Percentiles rank a stretch among this genome's conserved stretches.
These are phyloP conservation scores for Paraglomus brasilianum DNA, from an alignment of 192 early-diverging fungal species.

Conservation along the genomic window DNA sequence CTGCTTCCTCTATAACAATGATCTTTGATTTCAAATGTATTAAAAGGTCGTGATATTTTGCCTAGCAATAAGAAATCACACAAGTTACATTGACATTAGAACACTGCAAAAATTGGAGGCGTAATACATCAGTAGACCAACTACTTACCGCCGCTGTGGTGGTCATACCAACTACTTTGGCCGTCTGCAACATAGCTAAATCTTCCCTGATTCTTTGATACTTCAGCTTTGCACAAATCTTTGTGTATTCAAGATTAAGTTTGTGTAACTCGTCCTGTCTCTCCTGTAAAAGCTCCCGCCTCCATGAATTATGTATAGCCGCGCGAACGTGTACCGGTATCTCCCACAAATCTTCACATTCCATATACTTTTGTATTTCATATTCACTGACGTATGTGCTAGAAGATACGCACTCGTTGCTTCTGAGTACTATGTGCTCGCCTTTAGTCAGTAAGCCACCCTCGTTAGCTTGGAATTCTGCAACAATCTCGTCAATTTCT, in stretches of 20 bases:
- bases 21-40: conserved; percentile 45
- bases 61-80: conserved; percentile 33
- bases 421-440: conserved; percentile 28
- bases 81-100: not conserved
- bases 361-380: conserved; percentile 22
- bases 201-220: conserved; percentile 32
- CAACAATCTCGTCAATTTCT: conserved; percentile 39
- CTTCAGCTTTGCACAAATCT: conserved; percentile 37
- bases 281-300: conserved; percentile 21
- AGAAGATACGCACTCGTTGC: conserved; percentile 34
- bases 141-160: conserved; percentile 56
- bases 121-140: not conserved
- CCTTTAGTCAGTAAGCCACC: conserved; percentile 28
- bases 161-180: conserved; percentile 57
- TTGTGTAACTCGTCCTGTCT: conserved; percentile 19
- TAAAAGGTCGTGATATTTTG: conserved; percentile 56
- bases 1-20: conserved; percentile 59
- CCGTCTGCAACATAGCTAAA: conserved; percentile 25
- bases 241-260: conserved; percentile 18
- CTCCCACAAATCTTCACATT: conserved; percentile 32
- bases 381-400: conserved; percentile 23
- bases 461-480: conserved; percentile 44
- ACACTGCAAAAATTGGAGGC: not conserved
- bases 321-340: conserved; percentile 36
- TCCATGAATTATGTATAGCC: conserved; percentile 41